Percentiles rank a stretch among this genome's conserved stretches.
Evolutionary conservation across 2,329 filamentous ascomycete species (phyloP).

Genomic region (Teratosphaeria viscida): DNA sequence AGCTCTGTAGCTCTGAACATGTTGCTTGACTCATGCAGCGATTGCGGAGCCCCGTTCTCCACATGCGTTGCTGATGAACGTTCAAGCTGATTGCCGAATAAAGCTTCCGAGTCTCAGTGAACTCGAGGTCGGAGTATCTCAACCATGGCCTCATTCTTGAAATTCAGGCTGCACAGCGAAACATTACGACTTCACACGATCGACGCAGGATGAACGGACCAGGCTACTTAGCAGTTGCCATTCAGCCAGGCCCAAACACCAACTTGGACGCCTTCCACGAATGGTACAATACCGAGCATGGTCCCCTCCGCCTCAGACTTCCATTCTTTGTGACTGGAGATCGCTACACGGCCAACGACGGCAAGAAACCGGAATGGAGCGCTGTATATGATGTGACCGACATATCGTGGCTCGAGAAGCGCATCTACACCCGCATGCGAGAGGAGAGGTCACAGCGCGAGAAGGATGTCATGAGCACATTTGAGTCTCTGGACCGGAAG

Average conservation of each 20-base stretch:
- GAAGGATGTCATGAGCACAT: conserved; percentile 49
- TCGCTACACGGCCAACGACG: conserved; percentile 62
- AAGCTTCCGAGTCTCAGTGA: neutral
- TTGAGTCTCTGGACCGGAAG: conserved; percentile 55
- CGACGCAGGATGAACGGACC: conserved; percentile 7
- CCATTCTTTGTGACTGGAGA: conserved; percentile 68
- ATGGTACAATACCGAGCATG: conserved; percentile 92
- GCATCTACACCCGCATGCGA: conserved; percentile 58
- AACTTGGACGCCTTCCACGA: conserved; percentile 67
- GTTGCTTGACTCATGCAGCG: neutral
- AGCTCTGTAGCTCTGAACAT: too few species aligned
- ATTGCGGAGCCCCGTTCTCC: neutral
- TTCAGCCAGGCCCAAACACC: conserved; percentile 63
- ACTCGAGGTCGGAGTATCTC: neutral
- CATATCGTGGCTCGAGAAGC: conserved; percentile 59
- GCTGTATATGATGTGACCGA: conserved; percentile 73
- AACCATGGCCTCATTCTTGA: neutral
- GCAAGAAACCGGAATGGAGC: conserved; percentile 56
- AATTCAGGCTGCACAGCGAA: neutral
- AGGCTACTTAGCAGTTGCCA: conserved; percentile 49
- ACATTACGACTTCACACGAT: neutral
- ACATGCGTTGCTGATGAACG: neutral
- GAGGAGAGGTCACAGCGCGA: conserved; percentile 38
- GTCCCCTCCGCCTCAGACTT: conserved; percentile 66
- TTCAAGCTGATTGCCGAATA: conserved; percentile 1